Conservation (phyloP, 768 basidiomycete species). For the Panus rudis region DNA sequence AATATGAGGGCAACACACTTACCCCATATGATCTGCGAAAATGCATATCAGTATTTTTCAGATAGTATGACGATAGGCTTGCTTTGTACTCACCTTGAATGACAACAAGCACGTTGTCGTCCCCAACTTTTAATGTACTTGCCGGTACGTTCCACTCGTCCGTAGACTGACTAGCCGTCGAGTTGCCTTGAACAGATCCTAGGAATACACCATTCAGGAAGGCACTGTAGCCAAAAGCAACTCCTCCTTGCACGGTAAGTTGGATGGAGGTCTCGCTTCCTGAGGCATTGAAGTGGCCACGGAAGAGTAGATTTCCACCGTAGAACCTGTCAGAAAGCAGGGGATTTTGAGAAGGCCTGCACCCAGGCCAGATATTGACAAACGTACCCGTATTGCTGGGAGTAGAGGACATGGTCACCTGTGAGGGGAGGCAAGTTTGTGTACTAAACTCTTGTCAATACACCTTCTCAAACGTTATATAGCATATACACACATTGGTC, state of each 20-base stretch:
- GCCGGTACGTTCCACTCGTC: conserved; percentile 36
- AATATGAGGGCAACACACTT: conserved; percentile 3
- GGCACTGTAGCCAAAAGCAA: conserved; percentile 23
- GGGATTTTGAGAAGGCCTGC: conserved; percentile 1
- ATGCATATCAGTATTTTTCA: background rate
- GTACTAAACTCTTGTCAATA: conserved; percentile 26
- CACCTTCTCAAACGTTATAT: background rate
- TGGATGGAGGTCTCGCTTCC: conserved; percentile 14
- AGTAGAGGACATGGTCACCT: conserved; percentile 39
- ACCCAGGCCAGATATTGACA: background rate
- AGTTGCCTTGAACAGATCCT: conserved; percentile 39
- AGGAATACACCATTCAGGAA: conserved; percentile 40
- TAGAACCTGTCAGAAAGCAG: conserved; percentile 11
- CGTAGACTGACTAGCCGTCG: conserved; percentile 36
- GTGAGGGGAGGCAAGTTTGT: conserved; percentile 41
- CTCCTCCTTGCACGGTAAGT: conserved; percentile 21
- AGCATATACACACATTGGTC: conserved; percentile 33
- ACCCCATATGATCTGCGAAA: conserved; percentile 43
- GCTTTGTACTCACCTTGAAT: conserved; percentile 23
- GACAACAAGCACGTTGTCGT: conserved; percentile 33
- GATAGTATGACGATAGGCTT: background rate
- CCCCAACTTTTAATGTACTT: conserved; percentile 26
- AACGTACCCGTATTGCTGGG: conserved; percentile 47
- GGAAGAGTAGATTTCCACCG: conserved; percentile 18
- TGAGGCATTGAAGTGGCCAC: conserved; percentile 29